Evolutionary conservation across 169 alveolate species (phyloP), one percentile per base, ranked within the genome.

Genomic region (Cyclospora cayetanensis): DNA sequence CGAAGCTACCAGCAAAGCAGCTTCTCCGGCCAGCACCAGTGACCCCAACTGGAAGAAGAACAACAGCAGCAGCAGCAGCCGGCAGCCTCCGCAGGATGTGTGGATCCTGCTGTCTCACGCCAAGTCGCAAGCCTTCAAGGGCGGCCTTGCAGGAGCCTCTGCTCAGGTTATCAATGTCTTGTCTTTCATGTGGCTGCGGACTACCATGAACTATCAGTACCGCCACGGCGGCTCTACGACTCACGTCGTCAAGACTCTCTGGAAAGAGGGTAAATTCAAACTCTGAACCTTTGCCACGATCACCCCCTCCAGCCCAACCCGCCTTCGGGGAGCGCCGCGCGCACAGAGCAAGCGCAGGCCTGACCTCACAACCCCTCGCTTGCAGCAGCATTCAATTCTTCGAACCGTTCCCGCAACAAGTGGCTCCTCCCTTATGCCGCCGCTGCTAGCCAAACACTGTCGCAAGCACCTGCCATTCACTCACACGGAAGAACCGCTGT

Each of bases 141-240:
- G 96, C 20, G 98, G 98, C 63, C 74, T 96, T 29, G 95, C 96
- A 37, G 98, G 98, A 42, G 93, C 93, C 70, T 93, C 93, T 77
- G 97, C 97, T 37, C 96, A 95, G 95, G 95, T 95, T 22, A 92
- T 96, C 66, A 94, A 96, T 92, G 98, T 96, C 66, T 74, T 95
- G 35, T 92, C 97, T 11, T 93, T 96, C 93, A 96, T 96, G 98
- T 96, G 98, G 98, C 91, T 96, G 74, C 94, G 98, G 83, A 96
- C 98, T 37, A 94, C 97, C 15, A 96, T 96, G 97, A 96, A 96
- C 93, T 96, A 96, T 82, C 97, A 96, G 96, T 96, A 96, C 91
- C 95, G 96, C 76, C 94, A 90, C 53, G 93, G 93, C 7, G 65
- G 90, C 15, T n/a, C 65, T n/a, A 90, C 90, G 27, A 20, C 52